Evolutionary conservation across 2,329 filamentous ascomycete genomes (phyloP), one percentile per base, ranked within the genome.

Genomic region (Diaporthe sp.): DNA sequence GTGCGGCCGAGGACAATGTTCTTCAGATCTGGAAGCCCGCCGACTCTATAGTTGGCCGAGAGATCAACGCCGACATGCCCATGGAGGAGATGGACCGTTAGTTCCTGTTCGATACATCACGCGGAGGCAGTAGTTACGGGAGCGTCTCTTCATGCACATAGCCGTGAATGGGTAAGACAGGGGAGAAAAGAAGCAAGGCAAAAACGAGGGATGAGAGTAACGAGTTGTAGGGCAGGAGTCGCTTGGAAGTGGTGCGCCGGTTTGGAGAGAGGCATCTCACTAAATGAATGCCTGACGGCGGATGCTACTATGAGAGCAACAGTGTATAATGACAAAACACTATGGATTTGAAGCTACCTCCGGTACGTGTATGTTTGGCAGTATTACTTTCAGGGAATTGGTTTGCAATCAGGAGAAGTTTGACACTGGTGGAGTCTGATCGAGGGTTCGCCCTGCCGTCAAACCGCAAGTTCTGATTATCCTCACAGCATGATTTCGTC

Each of bases 1-100:
- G 94, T 76, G 96, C 97, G 22, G 97, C 96, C 0, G 97, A 99
- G 82, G 97, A 99, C 85, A 99, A 99, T 82, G 88, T 98, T 78
- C 90, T 99, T 77, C 97, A 99, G 84, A 94, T 98, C 79, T 98
- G 94, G 94, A 96, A 95, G 84, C 93, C 95, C 30, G 92, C 94
- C 5, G 93, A 95, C 80, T 91, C 94, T 2, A 96, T 97, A 81
- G 93, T 96, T 47, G 92, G 92, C 77, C 93, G 92, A 79, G 94
- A 96, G 80, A 87, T 94, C 77, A 74, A 60, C 67, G 91, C 92
- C 52, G 93, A 96, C 80, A 88, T 96, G 79, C 91, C 93, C 17
- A 89, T 94, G 76, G 92, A 95, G 80, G 94, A 96, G 84, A 86
- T 97, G 82, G 94, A 95, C 83, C 88, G 87, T 82, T 92, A 88